These are phyloP conservation scores for Verticillium albo-atrum DNA, from an alignment of 2,329 filamentous ascomycete species.

Conservation along the genomic window DNA sequence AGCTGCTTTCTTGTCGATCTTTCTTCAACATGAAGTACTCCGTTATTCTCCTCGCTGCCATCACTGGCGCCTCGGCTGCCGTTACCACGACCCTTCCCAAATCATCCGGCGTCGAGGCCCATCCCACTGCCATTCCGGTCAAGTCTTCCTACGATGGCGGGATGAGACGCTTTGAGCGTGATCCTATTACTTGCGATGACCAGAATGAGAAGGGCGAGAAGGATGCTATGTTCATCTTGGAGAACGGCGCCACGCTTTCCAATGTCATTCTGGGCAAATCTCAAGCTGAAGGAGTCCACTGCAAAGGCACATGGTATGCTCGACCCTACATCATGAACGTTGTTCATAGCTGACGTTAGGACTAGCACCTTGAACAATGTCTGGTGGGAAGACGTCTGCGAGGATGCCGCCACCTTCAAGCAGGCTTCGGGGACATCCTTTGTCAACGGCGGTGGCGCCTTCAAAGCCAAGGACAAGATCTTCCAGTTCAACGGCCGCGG, in stretches of 20 bases:
- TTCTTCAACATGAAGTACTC: not conserved
- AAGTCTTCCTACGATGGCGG: slow-evolving; percentile 38
- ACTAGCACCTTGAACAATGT: slow-evolving; percentile 20
- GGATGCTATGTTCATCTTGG: slow-evolving; percentile 37
- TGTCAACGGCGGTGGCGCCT: slow-evolving; percentile 37
- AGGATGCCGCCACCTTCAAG: slow-evolving; percentile 28
- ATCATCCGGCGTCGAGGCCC: slow-evolving; percentile 29
- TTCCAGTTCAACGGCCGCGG: slow-evolving; percentile 37
- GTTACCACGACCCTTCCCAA: slow-evolving; percentile 5
- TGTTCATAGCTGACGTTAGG: not conserved
- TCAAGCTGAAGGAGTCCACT: slow-evolving; percentile 40
- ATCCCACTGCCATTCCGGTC: slow-evolving; percentile 32
- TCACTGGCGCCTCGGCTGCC: not conserved
- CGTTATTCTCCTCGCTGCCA: not conserved
- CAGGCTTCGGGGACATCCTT: slow-evolving; percentile 31
- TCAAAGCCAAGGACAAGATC: slow-evolving; percentile 34
- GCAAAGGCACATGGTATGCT: slow-evolving; percentile 37
- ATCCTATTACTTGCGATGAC: slow-evolving; percentile 27
- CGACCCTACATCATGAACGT: slow-evolving; percentile 16
- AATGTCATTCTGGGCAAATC: slow-evolving; percentile 43
- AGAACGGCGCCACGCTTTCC: slow-evolving; percentile 33
- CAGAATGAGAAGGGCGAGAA: slow-evolving; percentile 32
- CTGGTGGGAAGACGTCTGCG: slow-evolving; percentile 33
- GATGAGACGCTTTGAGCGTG: slow-evolving; percentile 43
- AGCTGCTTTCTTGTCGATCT: too few species aligned